These are phyloP conservation scores for Backusella liffmaniae DNA, from an alignment of 192 early-diverging fungal genomes.

Conservation along the genomic window DNA sequence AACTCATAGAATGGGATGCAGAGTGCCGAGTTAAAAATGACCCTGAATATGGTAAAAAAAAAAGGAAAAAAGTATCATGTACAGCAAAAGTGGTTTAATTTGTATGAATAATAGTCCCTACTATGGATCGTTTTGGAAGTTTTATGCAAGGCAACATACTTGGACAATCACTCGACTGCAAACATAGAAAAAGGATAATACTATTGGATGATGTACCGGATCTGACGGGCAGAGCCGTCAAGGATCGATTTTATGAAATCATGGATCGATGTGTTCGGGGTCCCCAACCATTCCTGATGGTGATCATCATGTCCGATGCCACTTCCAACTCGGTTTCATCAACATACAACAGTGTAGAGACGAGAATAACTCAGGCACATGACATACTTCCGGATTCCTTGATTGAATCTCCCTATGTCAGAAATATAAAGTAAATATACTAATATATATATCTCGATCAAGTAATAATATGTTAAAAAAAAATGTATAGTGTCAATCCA, in stretches of 20 bases:
- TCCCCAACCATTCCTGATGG: neutral
- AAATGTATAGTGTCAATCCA: neutral
- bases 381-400: neutral
- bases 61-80: too few species aligned
- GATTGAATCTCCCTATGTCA: neutral
- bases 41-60: neutral
- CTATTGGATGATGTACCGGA: constrained; percentile 17
- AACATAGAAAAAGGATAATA: neutral
- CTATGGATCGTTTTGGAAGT: neutral
- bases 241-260: neutral
- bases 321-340: neutral
- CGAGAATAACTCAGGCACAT: neutral
- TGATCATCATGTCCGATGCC: neutral
- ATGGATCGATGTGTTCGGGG: neutral
- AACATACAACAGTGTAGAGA: neutral
- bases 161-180: neutral
- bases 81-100: neutral
- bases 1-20: constrained; percentile 9
- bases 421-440: neutral
- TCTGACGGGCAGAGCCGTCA: neutral
- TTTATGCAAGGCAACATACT: neutral
- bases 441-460: neutral
- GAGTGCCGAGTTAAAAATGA: neutral
- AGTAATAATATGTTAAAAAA: neutral
- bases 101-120: neutral